Evolutionary conservation across 1,284 basidiomycete species (phyloP), one percentile per base, ranked within the genome.

Genomic region (Chondrostereum purpureum): DNA sequence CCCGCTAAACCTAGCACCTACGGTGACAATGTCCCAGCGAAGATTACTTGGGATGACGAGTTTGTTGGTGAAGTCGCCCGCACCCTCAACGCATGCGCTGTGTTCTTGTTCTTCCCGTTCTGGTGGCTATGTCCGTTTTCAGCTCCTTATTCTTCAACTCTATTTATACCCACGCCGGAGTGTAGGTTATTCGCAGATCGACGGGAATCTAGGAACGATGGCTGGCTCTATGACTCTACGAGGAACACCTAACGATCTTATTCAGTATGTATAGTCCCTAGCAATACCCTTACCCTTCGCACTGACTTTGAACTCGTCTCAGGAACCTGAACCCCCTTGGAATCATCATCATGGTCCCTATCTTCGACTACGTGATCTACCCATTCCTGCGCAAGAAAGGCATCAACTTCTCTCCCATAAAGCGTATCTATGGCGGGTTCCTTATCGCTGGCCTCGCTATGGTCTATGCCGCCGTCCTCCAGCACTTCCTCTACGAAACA

Each of bases 361-460:
- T 75, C 48, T 69, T 75, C 55, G 72, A 76, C 55, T 58, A 62
- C 35, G 2, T 65, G 48, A 61, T 84, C 58, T 86, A 84, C 60
- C 82, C 82, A 2, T 58, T 63, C 51, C 61, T 84, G 19, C 72
- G 79, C 42, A 58, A 58, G 18, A 46, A 53, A 14, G 72, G 72
- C 20, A 70, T 82, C 66, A 72, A 76, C 61, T 78, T 83, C 60
- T 65, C 67, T 2, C 77, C 78, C 14, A 72, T 81, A 63, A 75
- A 75, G 62, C 73, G 76, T 47, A 83, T 85, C 53, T 73, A 67
- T 43, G 64, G 71, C n/a, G 83, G 83, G 14, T 86, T 84, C 72
- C 58, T 79, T 52, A 66, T 75, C 43, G 72, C 67, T 12, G 66
- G 72, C 3, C 58, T 71, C 3, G 71, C 78, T 45, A 84, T 84